phyloP scores from a whole-genome alignment of 768 basidiomycete species.

The Leccinum subgranulosum region DNA sequence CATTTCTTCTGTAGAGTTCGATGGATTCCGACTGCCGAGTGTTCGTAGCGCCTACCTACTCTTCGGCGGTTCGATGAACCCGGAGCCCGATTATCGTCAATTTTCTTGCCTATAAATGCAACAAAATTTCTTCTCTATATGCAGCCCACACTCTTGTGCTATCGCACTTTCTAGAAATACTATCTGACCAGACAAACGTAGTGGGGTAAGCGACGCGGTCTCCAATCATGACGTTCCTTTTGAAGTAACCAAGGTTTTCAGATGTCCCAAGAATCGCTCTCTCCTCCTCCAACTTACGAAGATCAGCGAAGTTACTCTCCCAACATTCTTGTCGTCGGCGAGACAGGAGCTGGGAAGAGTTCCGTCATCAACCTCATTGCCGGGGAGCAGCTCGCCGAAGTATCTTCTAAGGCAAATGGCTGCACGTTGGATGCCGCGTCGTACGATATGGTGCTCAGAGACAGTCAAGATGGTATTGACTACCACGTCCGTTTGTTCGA shows the following conservation, averaged over 20 bases:
- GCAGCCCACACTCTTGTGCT: neutral
- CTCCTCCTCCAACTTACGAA: constrained; percentile 5
- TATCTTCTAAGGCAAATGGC: constrained; percentile 28
- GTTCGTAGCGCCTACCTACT: neutral
- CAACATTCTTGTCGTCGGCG: constrained; percentile 36
- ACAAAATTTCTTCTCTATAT: neutral
- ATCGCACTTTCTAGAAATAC: neutral
- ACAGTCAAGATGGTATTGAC: neutral
- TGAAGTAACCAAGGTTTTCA: neutral
- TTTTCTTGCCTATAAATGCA: neutral
- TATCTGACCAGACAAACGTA: neutral
- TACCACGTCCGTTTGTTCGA: constrained; percentile 28
- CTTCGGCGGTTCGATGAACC: neutral
- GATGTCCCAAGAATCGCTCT: constrained; percentile 1
- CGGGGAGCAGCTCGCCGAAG: constrained; percentile 21
- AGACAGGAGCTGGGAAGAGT: constrained; percentile 36
- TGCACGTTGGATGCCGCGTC: constrained; percentile 31
- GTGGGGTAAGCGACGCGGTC: constrained; percentile 8
- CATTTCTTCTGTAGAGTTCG: neutral
- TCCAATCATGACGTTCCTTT: neutral
- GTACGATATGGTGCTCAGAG: constrained; percentile 24
- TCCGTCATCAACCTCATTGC: constrained; percentile 40
- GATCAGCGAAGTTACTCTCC: constrained; percentile 18
- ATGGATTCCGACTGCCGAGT: neutral
- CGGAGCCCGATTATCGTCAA: neutral